Conservation (phyloP, 768 basidiomycete species). For the Leccinum subtestaceum region DNA sequence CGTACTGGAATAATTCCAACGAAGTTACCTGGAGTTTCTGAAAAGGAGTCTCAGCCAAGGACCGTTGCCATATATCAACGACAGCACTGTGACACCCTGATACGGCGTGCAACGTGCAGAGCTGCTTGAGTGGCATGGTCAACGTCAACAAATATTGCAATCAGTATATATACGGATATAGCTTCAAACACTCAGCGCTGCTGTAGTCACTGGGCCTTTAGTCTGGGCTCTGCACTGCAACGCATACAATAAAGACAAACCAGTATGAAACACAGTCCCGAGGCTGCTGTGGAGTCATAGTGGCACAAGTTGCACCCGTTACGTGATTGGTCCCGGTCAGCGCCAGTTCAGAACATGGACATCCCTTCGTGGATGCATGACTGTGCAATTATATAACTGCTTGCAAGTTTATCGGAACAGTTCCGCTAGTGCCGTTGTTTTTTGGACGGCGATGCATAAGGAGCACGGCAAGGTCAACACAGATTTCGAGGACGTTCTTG, state of each 20-base stretch:
- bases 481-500: neutral
- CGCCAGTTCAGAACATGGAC: neutral
- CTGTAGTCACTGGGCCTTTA: neutral
- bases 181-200: neutral
- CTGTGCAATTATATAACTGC: neutral
- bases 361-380: neutral
- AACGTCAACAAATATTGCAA: neutral
- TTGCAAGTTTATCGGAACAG: neutral
- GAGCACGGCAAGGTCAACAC: neutral
- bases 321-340: neutral
- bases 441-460: neutral
- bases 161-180: neutral
- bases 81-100: neutral
- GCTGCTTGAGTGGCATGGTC: neutral
- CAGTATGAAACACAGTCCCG: neutral
- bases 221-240: neutral
- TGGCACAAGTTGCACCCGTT: neutral
- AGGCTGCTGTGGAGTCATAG: neutral
- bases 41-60: neutral
- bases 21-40: neutral
- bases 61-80: neutral
- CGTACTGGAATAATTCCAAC: neutral
- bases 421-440: neutral
- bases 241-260: neutral
- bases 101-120: neutral